Base-by-base conservation (phyloP, 2,329 filamentous ascomycete species). In the Cercospora sp. region DNA sequence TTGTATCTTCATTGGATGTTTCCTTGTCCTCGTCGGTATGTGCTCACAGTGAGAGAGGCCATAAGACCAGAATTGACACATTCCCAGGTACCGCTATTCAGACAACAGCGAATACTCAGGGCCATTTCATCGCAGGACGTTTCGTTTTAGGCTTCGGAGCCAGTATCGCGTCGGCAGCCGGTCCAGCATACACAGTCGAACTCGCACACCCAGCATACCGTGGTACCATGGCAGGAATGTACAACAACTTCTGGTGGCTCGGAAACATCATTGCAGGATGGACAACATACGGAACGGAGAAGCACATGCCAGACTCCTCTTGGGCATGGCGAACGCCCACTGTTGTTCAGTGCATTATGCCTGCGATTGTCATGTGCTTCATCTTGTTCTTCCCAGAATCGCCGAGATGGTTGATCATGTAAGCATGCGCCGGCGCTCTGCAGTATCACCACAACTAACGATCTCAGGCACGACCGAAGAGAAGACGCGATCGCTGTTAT, bases 151-250 rank as follows among this genome's bases (percentile, higher is more conserved):
- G 79, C 2, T 79, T 80, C 53, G 87, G 87, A 45, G 85, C 70
- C n/a, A 70, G 63, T 59, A 85, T 89, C 64, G 85, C 85, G 2
- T 83, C 83, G n/a, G 84, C 86, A 3, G 86, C 87, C 9, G 87
- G 85, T 0, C 88, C 88, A 1, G 83, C 86, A 10, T 90, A 89
- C 74, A 85, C 85, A 13, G 84, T 87, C 60, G 87, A 90, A 74
- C 78, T 89, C 42, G 83, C 86, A 2, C 87, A 89, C 72, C 87
- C 88, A 0, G 84, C 84, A 3, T 87, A 87, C 74, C 83, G 88
- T 70, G 87, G 87, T 33, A 83, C 85, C 20, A 83, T 88, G 78
- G 87, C 86, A 3, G 88, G 86, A 26, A 82, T 89, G 74, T 86
- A 82, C 72, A 84, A 84, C 70, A 80, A 78, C 67, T 79, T 80